Evolutionary conservation across 495 filamentous ascomycete species (phyloP), one percentile per base, ranked within the genome.

Genomic region (Paragyromitra xinjiangensis): DNA sequence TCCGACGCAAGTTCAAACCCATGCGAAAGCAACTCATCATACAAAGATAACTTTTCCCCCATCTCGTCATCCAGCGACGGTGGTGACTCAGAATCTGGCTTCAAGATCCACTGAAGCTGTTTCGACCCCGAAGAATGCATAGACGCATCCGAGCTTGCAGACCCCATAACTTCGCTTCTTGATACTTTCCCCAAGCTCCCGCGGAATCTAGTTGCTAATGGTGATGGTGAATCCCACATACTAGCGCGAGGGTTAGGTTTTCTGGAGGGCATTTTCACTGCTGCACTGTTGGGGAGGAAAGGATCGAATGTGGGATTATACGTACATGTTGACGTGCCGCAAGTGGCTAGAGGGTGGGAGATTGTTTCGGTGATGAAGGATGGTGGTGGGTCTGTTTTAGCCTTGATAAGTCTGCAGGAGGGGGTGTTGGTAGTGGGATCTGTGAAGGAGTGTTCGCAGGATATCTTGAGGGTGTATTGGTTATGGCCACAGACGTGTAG

Each of bases 401-500:
- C 50, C 14, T 51, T 62, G 9, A 63, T 48, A n/a, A 55, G 24
- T 0, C 48, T 4, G 11, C 68, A 77, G 19, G 59, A 40, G 12
- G 12, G 22, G 24, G 22, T 22, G 3, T 39, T 29, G n/a, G 55
- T 56, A 2, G 6, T 22, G 2, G 22, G 12, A 2, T 51, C 11
- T 16, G 22, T 29, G 44, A 62, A 40, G 26, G 0, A 34, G 22
- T 68, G 4, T 6, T 11, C 6, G 29, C 69, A 73, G 2, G 40
- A 5, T 34, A 22, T 50, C 45, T 65, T 55, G 12, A 66, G 1
- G 19, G 14, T 51, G 61, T 77, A 73, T 44, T 37, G 39, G 37
- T 22, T 40, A 22, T 77, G 74, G 24, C 74, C 74, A 29, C 74
- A 77, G 42, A 77, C 48, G 61, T 77, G 59, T 12, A 77, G 29